Base-by-base conservation (phyloP, 441 rosid genomes). In the Eruca vesicaria region DNA sequence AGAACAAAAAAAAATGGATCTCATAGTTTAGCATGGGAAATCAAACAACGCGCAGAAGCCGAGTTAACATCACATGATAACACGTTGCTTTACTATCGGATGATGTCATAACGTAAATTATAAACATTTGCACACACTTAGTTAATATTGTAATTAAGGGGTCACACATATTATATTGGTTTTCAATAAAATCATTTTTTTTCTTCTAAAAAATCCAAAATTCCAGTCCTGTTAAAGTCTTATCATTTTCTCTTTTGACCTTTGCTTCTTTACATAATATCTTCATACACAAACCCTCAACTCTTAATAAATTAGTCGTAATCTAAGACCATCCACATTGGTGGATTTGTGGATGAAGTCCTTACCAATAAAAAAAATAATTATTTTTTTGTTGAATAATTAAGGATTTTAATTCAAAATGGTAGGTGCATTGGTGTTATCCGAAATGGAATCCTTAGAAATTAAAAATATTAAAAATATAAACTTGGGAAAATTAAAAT, bases 1-100 rank as follows among this genome's bases (percentile, higher is more conserved):
- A 57, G 16, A 67, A 61, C 14, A 28, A 18, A 15, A 14, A 57
- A 63, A 71, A 50, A 58, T 59, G 48, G 68, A 65, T 66, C 72
- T 55, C 21, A 60, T 35, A 16, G 2, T 50, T 50, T 4, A 62
- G 78, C 78, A 67, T 78, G 74, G 81, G 81, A 78, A 72, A 72
- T 72, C 71, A 73, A 78, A 78, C 31, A 64, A 73, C 71, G 74
- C 71, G 74, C 61, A 72, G 43, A 72, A 67, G 67, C 81, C 78
- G 70, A 78, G 73, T 66, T 62, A 52, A 55, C 19, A 67, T 53
- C 81, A 78, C 81, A 78, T 78, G 81, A 19, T 41, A 31, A 67
- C 56, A 50, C 56, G 56, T 50, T 50, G 56, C 21, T 50, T 50
- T 21, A 50, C 56, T 50, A 50, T 50, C 23, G 7, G 56, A 8